Evolutionary conservation across 2,329 filamentous ascomycete species (phyloP), one percentile per base, ranked within the genome.

Genomic region (Ilyonectria robusta): DNA sequence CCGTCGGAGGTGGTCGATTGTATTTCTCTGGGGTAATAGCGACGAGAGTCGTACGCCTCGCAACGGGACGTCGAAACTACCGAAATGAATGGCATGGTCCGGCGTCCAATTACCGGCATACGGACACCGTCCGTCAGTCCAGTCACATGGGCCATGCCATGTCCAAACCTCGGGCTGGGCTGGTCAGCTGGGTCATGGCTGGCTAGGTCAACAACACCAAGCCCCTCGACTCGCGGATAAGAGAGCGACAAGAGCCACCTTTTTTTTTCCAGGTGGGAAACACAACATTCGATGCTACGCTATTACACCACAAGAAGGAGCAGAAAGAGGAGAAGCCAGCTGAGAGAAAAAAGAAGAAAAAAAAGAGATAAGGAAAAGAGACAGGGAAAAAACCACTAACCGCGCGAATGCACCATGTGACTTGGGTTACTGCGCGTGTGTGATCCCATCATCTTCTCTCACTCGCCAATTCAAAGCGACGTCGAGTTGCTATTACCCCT

Each of bases 401-500:
- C 35, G 37, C n/a, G 46, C 46, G 46, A 37, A 59, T 64, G 55
- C 29, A 42, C 58, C 56, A 66, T 66, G 63, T 66, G 63, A 62
- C 53, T 60, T 58, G 55, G 53, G 54, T 48, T 56, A 17, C 10
- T 66, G 63, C 53, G 47, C 53, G 29, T 63, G 63, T 70, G 48
- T 65, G 55, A 53, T 63, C 47, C 53, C 72, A 66, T 67, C 66
- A 59, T 55, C 48, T 62, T 29, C 33, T 62, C 55, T 70, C 62
- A 75, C 73, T 76, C 74, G 74, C 60, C 72, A 74, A 70, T 67
- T 63, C 63, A 72, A 50, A 65, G 66, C 70, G 61, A 74, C 65
- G 55, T 73, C 67, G 67, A 76, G 73, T 76, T 77, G 76, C 75
- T 77, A 74, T 77, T 77, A 77, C 75, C 75, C 75, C 69, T 69